Evolutionary conservation across 768 basidiomycete species (phyloP).

Genomic region (Hericium coralloides): DNA sequence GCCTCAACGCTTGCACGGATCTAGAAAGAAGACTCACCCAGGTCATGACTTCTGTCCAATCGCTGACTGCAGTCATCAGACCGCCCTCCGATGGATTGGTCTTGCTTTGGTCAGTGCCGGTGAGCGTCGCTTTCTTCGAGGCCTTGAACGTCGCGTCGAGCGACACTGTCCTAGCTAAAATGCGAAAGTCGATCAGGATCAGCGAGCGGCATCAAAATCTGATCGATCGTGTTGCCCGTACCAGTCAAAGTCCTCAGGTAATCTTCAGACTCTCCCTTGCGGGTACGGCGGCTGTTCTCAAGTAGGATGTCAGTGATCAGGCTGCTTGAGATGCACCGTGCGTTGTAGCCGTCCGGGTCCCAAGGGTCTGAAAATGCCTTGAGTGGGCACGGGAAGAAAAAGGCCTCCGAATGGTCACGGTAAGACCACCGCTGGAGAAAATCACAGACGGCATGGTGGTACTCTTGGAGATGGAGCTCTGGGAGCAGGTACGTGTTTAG

Average conservation of each 20-base stretch:
- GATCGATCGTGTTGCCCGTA: not conserved
- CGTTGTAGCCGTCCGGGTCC: constrained; percentile 1
- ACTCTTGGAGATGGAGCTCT: constrained; percentile 18
- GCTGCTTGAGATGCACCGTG: not conserved
- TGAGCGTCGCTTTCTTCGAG: not conserved
- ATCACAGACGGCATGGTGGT: constrained; percentile 10
- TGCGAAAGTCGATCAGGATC: not conserved
- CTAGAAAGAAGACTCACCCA: constrained; percentile 8
- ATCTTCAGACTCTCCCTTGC: not conserved
- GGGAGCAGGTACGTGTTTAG: constrained; percentile 7
- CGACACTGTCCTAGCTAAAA: not conserved
- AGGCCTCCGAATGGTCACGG: not conserved
- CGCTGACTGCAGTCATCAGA: constrained; percentile 10
- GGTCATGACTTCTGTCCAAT: constrained; percentile 9
- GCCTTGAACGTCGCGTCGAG: not conserved
- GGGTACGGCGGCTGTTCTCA: not conserved
- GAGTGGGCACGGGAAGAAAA: not conserved
- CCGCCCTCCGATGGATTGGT: constrained; percentile 5
- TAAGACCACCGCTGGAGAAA: constrained; percentile 10
- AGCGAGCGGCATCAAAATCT: not conserved
- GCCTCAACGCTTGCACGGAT: not conserved
- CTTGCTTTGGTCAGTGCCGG: not conserved
- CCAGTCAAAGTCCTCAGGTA: constrained; percentile 8
- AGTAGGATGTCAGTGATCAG: not conserved
- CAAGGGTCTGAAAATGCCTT: not conserved